Conservation (phyloP, 352 stramenopile species). For the Blastocystis sp. region DNA sequence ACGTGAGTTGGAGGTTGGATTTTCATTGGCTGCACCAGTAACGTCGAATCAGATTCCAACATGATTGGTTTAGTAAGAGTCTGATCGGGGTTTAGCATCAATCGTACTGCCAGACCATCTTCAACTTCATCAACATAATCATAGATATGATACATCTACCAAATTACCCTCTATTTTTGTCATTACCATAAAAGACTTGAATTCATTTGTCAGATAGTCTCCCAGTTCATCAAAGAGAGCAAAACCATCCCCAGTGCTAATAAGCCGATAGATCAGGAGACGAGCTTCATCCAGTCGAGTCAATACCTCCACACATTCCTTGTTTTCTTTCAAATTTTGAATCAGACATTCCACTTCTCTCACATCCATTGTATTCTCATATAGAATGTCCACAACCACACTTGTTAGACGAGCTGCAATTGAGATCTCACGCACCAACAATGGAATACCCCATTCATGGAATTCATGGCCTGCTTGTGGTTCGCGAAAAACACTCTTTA, state of each 20-base stretch:
- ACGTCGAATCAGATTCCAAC: neutral
- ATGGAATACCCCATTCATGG: slow-evolving; percentile 14
- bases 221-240: neutral
- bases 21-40: slow-evolving; percentile 17
- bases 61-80: neutral
- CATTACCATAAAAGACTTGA: slow-evolving; percentile 51
- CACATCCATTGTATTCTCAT: slow-evolving; percentile 34
- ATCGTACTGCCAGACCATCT: neutral
- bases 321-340: neutral
- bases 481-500: slow-evolving; percentile 36
- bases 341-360: neutral
- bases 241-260: neutral
- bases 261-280: slow-evolving; percentile 32
- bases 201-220: slow-evolving; percentile 34
- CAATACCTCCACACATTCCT: neutral
- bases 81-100: neutral
- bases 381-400: slow-evolving; percentile 11
- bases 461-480: neutral
- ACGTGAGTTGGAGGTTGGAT: slow-evolving; percentile 35
- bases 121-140: slow-evolving; percentile 17
- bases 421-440: slow-evolving; percentile 3
- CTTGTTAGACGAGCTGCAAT: neutral
- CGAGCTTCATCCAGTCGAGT: slow-evolving; percentile 13
- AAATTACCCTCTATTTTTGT: neutral
- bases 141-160: slow-evolving; percentile 7